phyloP scores from a whole-genome alignment of 768 basidiomycete genomes.

The Cantharellus cinnabarinus region DNA sequence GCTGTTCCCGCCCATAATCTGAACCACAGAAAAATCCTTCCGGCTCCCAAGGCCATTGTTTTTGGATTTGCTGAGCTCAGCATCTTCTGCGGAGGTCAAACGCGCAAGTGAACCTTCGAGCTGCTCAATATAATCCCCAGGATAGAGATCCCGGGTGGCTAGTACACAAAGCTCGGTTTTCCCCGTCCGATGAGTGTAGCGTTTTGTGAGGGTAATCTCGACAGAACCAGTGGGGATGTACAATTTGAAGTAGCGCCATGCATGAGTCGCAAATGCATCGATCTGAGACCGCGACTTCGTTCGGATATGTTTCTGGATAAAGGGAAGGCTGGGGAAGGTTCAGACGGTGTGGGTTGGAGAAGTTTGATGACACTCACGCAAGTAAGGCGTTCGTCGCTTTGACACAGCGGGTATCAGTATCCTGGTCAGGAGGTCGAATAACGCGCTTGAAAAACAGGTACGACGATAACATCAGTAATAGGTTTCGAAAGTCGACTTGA shows the following conservation, averaged over 20 bases:
- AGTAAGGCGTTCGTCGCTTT: constrained; percentile 53
- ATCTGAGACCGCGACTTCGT: constrained; percentile 64
- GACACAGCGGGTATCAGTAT: background rate
- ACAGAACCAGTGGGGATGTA: constrained; percentile 68
- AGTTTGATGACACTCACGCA: constrained; percentile 28
- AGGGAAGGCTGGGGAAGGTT: constrained; percentile 30
- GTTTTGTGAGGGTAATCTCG: constrained; percentile 75
- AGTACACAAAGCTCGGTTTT: constrained; percentile 79
- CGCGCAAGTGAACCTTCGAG: constrained; percentile 83
- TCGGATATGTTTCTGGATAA: constrained; percentile 62
- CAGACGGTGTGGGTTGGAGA: constrained; percentile 11
- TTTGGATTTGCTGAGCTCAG: constrained; percentile 64
- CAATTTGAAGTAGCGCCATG: constrained; percentile 73
- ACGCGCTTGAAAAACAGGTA: constrained; percentile 11
- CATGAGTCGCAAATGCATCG: constrained; percentile 81
- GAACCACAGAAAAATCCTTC: constrained; percentile 78
- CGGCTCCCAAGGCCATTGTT: constrained; percentile 40
- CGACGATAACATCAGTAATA: background rate
- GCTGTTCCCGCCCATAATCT: constrained; percentile 80
- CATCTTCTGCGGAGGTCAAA: constrained; percentile 67
- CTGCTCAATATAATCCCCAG: constrained; percentile 61
- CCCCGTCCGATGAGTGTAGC: constrained; percentile 71
- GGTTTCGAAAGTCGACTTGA: no score
- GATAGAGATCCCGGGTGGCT: constrained; percentile 48
- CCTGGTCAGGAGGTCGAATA: constrained; percentile 12